These are phyloP conservation scores for Nemania bipapillata DNA, from an alignment of 2,329 filamentous ascomycete genomes.

Conservation along the genomic window DNA sequence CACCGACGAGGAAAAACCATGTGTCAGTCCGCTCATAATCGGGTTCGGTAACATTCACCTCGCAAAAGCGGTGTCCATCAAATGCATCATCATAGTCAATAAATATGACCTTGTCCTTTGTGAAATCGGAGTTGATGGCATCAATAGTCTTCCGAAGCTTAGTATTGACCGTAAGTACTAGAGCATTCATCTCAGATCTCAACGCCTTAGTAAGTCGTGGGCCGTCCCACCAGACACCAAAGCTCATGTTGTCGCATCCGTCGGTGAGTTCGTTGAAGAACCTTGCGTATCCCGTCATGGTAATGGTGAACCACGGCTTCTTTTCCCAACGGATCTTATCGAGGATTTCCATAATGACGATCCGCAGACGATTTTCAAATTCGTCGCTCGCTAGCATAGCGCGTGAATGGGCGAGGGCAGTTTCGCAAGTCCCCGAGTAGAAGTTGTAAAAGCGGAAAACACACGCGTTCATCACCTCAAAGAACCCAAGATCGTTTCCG, in stretches of 20 bases:
- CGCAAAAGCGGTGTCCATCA: conserved; percentile 60
- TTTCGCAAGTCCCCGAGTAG: conserved; percentile 59
- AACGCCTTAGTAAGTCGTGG: conserved; percentile 56
- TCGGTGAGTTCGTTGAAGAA: conserved; percentile 61
- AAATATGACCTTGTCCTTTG: conserved; percentile 55
- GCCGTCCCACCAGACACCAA: conserved; percentile 60
- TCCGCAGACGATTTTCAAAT: conserved; percentile 55
- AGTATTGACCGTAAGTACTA: conserved; percentile 57
- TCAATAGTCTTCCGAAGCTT: conserved; percentile 54
- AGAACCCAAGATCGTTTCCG: conserved; percentile 63
- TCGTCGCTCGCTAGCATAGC: conserved; percentile 50
- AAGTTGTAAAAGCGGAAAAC: conserved; percentile 63
- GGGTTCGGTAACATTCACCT: conserved; percentile 56
- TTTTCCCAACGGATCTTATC: conserved; percentile 59
- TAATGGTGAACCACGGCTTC: conserved; percentile 56
- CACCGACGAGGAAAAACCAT: conserved; percentile 63
- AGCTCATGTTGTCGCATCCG: conserved; percentile 57
- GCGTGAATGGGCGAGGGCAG: conserved; percentile 54
- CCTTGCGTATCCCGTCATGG: conserved; percentile 61
- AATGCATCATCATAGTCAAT: conserved; percentile 59
- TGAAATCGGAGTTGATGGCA: conserved; percentile 54
- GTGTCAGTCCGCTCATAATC: conserved; percentile 58
- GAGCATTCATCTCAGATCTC: conserved; percentile 57
- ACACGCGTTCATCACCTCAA: conserved; percentile 62
- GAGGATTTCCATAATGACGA: conserved; percentile 58